A percentile compares a stretch with the other conserved stretches of the same genome.
Conservation (phyloP, 768 basidiomycete genomes). For the Phanerochaete sordida region DNA sequence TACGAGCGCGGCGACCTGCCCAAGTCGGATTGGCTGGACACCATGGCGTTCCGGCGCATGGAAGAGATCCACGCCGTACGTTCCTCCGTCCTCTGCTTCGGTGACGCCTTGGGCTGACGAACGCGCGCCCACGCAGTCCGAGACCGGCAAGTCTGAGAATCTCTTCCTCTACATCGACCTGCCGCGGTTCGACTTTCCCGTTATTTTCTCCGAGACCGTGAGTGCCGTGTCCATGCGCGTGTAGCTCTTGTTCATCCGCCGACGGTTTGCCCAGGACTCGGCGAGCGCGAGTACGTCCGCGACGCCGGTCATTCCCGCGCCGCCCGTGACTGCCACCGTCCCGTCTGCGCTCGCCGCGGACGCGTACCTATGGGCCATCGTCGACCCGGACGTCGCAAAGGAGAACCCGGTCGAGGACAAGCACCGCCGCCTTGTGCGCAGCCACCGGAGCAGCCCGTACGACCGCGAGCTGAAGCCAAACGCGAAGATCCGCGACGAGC, state of each 20-base stretch:
- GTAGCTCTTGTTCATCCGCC: not conserved
- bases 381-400: conserved; percentile 86
- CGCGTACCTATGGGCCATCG: conserved; percentile 76
- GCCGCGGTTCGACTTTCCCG: conserved; percentile 95
- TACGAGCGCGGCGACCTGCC: conserved; percentile 92
- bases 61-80: conserved; percentile 90
- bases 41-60: conserved; percentile 90
- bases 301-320: conserved; percentile 34
- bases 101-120: not conserved
- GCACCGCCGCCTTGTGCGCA: conserved; percentile 88
- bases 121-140: conserved; percentile 49
- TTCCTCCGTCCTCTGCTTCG: not conserved
- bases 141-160: conserved; percentile 88
- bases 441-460: conserved; percentile 91
- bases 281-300: conserved; percentile 39
- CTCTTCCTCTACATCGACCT: conserved; percentile 96
- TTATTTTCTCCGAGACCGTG: conserved; percentile 90
- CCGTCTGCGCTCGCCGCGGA: conserved; percentile 56
- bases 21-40: conserved; percentile 95
- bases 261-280: conserved; percentile 32
- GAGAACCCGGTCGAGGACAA: conserved; percentile 99
- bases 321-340: conserved; percentile 36
- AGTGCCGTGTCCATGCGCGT: conserved; percentile 25
- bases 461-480: conserved; percentile 97
- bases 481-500: conserved; percentile 90